Conservation (phyloP, 2,329 filamentous ascomycete genomes). For the Metarhizium anisopliae region DNA sequence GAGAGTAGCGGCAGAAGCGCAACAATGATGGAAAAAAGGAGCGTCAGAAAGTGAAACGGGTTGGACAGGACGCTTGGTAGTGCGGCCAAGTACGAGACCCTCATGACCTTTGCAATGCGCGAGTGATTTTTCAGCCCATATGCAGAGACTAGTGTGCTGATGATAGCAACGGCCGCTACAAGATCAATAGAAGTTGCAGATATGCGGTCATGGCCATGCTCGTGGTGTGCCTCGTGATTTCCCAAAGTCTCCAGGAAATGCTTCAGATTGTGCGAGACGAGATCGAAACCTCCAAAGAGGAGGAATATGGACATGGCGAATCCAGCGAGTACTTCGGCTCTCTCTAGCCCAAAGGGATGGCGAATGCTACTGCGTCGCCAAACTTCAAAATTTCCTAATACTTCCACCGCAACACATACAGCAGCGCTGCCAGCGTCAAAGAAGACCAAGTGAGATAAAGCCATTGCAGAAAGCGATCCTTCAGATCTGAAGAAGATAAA, state of each 20-base stretch:
- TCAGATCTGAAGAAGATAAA: slow-evolving; percentile 81
- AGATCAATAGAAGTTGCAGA: slow-evolving; percentile 71
- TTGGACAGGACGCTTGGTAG: slow-evolving; percentile 86
- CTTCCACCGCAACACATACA: slow-evolving; percentile 85
- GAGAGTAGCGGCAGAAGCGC: slow-evolving; percentile 75
- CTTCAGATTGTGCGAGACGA: slow-evolving; percentile 88
- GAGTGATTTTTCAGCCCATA: slow-evolving; percentile 84
- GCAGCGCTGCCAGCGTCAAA: slow-evolving; percentile 92
- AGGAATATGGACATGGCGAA: slow-evolving; percentile 95
- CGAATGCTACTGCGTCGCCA: slow-evolving; percentile 90
- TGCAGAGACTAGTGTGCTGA: slow-evolving; percentile 76
- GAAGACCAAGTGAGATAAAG: slow-evolving; percentile 84
- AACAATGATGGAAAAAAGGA: slow-evolving; percentile 75
- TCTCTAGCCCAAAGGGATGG: slow-evolving; percentile 87
- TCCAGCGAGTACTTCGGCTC: slow-evolving; percentile 86
- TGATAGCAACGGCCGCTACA: slow-evolving; percentile 71
- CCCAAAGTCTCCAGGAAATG: slow-evolving; percentile 67
- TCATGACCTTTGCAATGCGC: slow-evolving; percentile 85
- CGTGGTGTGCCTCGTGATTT: slow-evolving; percentile 62
- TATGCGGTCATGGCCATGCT: slow-evolving; percentile 55
- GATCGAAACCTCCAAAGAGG: slow-evolving; percentile 93
- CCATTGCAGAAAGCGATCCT: slow-evolving; percentile 83
- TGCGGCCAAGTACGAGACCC: slow-evolving; percentile 71
- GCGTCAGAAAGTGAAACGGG: slow-evolving; percentile 87
- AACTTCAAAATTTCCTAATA: slow-evolving; percentile 93